Evolutionary conservation across 2,329 filamentous ascomycete genomes (phyloP).

Genomic region (Sarocladium strictum): DNA sequence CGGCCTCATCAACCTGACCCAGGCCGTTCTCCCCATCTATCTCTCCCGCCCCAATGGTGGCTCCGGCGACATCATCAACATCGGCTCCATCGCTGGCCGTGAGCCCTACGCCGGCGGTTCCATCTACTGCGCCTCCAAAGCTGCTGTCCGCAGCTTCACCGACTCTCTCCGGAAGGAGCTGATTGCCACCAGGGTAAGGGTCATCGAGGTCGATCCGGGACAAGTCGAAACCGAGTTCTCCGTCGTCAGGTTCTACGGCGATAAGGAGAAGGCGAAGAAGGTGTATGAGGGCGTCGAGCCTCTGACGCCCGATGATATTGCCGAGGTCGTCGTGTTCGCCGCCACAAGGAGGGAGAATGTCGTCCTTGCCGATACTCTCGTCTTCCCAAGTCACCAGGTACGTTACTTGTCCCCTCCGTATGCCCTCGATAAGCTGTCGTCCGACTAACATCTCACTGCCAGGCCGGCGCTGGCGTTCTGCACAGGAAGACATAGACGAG

Average conservation of each 20-base stretch:
- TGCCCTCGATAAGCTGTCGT: background rate
- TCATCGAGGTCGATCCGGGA: constrained; percentile 86
- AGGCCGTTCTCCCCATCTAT: constrained; percentile 80
- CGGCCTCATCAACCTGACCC: constrained; percentile 93
- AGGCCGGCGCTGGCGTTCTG: constrained; percentile 12
- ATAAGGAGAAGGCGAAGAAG: constrained; percentile 82
- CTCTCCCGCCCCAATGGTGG: constrained; percentile 70
- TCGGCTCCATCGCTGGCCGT: constrained; percentile 85
- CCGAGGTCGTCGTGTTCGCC: constrained; percentile 82
- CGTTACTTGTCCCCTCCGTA: constrained; percentile 8
- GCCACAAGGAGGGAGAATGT: constrained; percentile 84
- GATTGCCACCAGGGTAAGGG: constrained; percentile 69
- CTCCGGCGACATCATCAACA: constrained; percentile 87
- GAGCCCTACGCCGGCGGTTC: constrained; percentile 79
- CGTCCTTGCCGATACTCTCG: constrained; percentile 77
- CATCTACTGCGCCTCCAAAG: constrained; percentile 93
- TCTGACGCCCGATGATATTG: constrained; percentile 83
- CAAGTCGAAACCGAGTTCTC: constrained; percentile 95
- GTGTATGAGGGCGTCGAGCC: constrained; percentile 81
- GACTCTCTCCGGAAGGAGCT: constrained; percentile 79
- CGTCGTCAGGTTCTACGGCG: constrained; percentile 79
- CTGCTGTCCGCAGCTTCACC: constrained; percentile 78
- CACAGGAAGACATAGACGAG: constrained; percentile 10
- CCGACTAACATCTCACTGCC: background rate
- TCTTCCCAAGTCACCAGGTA: constrained; percentile 89